These are phyloP conservation scores for Myxozyma neglecta DNA, from an alignment of 805 yeast genomes.

Conservation along the genomic window DNA sequence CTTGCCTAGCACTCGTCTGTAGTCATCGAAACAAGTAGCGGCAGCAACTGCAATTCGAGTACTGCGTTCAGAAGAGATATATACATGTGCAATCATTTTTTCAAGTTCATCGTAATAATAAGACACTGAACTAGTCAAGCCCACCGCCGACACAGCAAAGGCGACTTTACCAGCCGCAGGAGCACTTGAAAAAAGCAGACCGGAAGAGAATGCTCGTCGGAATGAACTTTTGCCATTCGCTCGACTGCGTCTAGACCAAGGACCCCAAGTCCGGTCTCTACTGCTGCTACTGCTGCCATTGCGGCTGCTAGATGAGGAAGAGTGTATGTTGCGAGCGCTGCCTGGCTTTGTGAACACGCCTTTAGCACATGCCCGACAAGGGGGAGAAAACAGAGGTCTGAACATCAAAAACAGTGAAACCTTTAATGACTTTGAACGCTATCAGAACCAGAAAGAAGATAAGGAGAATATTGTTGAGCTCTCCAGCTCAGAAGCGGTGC, in stretches of 20 bases:
- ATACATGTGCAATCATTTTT: slow-evolving; percentile 11
- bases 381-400: not conserved
- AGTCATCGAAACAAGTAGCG: slow-evolving; percentile 66
- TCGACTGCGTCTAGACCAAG: not conserved
- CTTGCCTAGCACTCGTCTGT: slow-evolving; percentile 55
- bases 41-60: slow-evolving; percentile 52
- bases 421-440: not conserved
- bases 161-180: slow-evolving; percentile 16
- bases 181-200: not conserved
- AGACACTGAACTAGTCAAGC: slow-evolving; percentile 18
- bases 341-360: not conserved
- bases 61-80: slow-evolving; percentile 26
- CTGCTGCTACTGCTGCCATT: not conserved
- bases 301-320: not conserved
- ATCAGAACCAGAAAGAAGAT: not conserved
- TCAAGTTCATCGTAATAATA: slow-evolving; percentile 23
- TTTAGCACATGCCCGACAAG: not conserved
- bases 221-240: not conserved
- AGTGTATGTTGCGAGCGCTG: not conserved
- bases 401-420: not conserved
- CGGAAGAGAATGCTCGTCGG: slow-evolving; percentile 1
- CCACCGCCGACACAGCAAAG: slow-evolving; percentile 9
- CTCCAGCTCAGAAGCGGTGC: too few relatives aligned
- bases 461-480: too few relatives aligned
- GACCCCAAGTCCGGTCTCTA: not conserved